Conservation (phyloP, 225 moss, liverwort and hornwort species). For the Sphagnum tenellum region DNA sequence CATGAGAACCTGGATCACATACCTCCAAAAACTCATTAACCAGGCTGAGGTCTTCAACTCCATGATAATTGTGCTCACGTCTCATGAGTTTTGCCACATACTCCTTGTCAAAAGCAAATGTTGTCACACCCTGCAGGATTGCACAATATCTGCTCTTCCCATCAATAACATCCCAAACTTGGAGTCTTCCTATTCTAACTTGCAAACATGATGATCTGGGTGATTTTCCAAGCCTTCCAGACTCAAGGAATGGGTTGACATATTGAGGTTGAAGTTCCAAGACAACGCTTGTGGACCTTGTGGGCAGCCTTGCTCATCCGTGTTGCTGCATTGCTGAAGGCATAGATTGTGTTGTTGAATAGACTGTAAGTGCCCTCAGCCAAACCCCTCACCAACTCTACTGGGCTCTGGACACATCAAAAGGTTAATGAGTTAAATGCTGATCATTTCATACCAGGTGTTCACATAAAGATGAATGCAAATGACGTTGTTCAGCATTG, state of each 20-base stretch:
- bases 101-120: constrained; percentile 81
- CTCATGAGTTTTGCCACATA: constrained; percentile 74
- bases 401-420: constrained; percentile 55
- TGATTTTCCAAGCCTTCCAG: too few relatives aligned
- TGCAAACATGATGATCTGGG: too few relatives aligned
- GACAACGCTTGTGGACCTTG: constrained; percentile 35
- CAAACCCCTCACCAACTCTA: constrained; percentile 62
- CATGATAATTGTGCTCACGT: constrained; percentile 59
- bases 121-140: constrained; percentile 65
- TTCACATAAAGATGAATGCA: too few relatives aligned
- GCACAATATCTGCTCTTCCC: neutral
- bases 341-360: constrained; percentile 79
- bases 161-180: too few relatives aligned
- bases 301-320: constrained; percentile 96
- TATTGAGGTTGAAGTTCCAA: neutral
- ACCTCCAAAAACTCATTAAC: constrained; percentile 97
- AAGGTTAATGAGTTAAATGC: neutral
- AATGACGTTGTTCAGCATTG: too few relatives aligned
- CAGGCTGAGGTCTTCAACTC: constrained; percentile 77
- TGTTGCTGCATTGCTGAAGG: constrained; percentile 92
- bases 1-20: neutral
- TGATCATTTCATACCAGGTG: too few relatives aligned
- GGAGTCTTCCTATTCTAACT: too few relatives aligned
- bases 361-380: constrained; percentile 81
- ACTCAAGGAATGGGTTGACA: too few relatives aligned